Base-by-base conservation (phyloP, 257 asterid genomes). In the Cruciata laevipes region DNA sequence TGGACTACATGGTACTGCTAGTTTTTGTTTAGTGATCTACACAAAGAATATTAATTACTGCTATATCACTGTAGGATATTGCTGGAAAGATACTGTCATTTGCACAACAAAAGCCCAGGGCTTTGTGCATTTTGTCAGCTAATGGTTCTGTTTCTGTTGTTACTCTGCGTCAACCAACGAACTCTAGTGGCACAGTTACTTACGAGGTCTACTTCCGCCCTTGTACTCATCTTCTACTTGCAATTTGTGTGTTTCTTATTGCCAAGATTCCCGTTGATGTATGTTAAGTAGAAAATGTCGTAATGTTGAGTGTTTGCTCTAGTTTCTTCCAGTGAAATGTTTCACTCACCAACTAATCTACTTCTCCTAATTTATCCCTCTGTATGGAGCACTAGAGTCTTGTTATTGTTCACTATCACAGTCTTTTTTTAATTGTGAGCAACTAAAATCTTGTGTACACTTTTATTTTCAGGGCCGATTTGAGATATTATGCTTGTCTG, bases 61-160 rank as follows among this genome's bases (percentile, higher is more conserved):
- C 38, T 52, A 23, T 59, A 37, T 53, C 51, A 67, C 68, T 60
- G 70, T 88, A 93, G 99, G 99, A 94, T 63, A 75, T 90, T 73
- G 97, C 99, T 4, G 90, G 83, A 44, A 94, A 86, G 78, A 75
- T 94, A 79, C 74, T 90, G 78, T 82, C 96, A 65, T 94, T 94
- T 80, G 96, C 99, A 2, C 95, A 94, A 71, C 96, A 87, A 81
- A 88, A 95, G 81, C 88, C 89, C 7, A 87, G 99, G 79, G 99
- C 97, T 68, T 77, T 94, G 72, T 94, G 99, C 80, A 73, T 94
- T 63, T 74, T 94, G 79, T 88, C 99, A 47, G 60, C 60, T 18
- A 53, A 53, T n/a, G 60, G 60, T 20, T 53, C 60, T 21, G 60
- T 53, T 1, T 53, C 60, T 53, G 60, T n/a, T 1, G 60, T 53